Evolutionary conservation across 768 basidiomycete species (phyloP).

Genomic region (Leccinum aurantiacum): DNA sequence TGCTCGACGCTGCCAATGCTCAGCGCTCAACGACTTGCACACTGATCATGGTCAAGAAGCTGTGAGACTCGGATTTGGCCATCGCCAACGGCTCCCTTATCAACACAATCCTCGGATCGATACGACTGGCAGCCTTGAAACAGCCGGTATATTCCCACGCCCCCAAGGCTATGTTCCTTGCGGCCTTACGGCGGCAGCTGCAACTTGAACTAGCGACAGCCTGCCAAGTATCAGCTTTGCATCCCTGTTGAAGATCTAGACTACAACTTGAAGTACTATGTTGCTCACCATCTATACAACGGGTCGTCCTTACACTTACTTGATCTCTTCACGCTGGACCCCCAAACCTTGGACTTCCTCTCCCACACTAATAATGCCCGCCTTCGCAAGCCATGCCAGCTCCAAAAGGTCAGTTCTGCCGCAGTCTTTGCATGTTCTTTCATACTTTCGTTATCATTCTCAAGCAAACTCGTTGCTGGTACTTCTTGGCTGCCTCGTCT

Average conservation of each 20-base stretch:
- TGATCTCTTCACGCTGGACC: background rate
- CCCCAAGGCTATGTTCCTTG: background rate
- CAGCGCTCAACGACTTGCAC: constrained; percentile 12
- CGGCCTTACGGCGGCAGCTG: background rate
- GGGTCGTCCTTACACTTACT: background rate
- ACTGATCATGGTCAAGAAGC: constrained; percentile 20
- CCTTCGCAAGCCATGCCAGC: constrained; percentile 11
- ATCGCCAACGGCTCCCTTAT: constrained; percentile 22
- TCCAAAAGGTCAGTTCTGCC: constrained; percentile 3
- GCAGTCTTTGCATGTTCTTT: constrained; percentile 11
- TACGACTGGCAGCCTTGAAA: constrained; percentile 11
- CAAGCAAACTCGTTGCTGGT: constrained; percentile 3
- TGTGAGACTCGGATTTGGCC: background rate
- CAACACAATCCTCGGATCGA: constrained; percentile 27
- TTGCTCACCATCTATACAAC: background rate
- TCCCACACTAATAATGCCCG: background rate
- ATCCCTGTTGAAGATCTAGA: too few relatives aligned
- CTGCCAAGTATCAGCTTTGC: too few relatives aligned
- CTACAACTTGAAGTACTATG: background rate
- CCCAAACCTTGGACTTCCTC: background rate
- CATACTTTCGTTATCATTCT: constrained; percentile 10
- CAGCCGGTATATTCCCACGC: constrained; percentile 5
- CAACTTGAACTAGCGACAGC: too few relatives aligned
- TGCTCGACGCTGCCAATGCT: constrained; percentile 5
- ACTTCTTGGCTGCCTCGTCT: constrained; percentile 11